Base-by-base conservation (phyloP, 129 eudicot species). In the Solidago caesia region DNA sequence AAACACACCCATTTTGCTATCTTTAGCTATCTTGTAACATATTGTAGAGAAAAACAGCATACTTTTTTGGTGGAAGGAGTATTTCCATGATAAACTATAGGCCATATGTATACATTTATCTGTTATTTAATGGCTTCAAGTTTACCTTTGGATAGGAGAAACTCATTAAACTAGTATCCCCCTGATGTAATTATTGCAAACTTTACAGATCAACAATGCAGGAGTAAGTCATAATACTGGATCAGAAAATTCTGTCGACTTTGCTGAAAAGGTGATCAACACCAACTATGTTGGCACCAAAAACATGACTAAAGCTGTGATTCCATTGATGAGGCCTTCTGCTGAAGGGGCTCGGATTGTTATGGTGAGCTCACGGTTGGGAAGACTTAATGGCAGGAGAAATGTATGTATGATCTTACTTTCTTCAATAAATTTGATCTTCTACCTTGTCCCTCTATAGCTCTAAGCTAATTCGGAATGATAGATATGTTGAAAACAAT, bases 311-410 rank as follows among this genome's bases (percentile, higher is more conserved):
- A 73, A 91, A 81, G 91, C 96, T 75, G 67, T 82, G 84, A 73
- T 91, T 77, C 97, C 99, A 41, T 77, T 94, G 45, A 90, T 91
- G 97, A 85, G 90, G 68, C 85, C 89, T 45, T 88, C 97, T 63
- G 64, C 87, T 56, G 72, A 84, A 46, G 99, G 99, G 16, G 92
- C 97, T 59, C 99, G 99, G 41, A 85, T 94, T 60, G 93, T 94
- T 59, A 82, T 82, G 62, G 96, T 94, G 77, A 94, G 89, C 84
- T 94, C 99, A 5, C 83, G 96, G 61, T 43, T 94, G 73, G 99
- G 97, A 68, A 83, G 96, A 75, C 81, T 91, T 56, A 89, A 91
- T 77, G 97, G 99, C 79, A 72, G 91, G 80, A 81, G 97, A 75
- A 94, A 94, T 78, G 98, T 94, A 88, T 52, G 97, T 75, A 39